Base-by-base conservation (phyloP, 306 rosid genomes). In the Chamaecrista fasciculata region DNA sequence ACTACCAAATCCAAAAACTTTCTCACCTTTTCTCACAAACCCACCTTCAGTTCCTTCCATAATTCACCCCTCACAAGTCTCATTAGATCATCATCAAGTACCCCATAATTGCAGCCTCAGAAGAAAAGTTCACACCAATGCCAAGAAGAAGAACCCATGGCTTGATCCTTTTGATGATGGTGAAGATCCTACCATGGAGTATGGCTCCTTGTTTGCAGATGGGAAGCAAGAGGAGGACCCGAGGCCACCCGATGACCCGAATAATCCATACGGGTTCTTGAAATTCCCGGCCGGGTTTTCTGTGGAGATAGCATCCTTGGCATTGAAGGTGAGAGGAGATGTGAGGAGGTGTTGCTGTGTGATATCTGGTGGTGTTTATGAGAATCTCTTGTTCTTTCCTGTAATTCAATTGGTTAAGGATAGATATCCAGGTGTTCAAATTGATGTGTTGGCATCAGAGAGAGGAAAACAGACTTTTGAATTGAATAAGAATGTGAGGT, bases 211-310 rank as follows among this genome's bases (percentile, higher is more conserved):
- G 66, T 88, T 78, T 46, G 21, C 72, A 33, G 87, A 93, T 2
- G 98, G 97, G 5, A 90, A 86, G 81, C 98, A 93, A 57, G 97
- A 90, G 0, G 96, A 93, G 81, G 93, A 93, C 55, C 76, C 87
- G 0, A 78, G 97, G 53, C 97, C 83, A 0, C 90, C 97, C 0
- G 98, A 90, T 43, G 78, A 93, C 79, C 96, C 91, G 0, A 75
- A 83, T 1, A 90, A 60, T 26, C 97, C 94, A 0, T 88, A 82
- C 58, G 97, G 97, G 4, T 93, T 84, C 82, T 66, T 93, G 80
- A 90, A 90, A 48, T 93, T 93, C 69, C 96, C 96, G 2, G 57
- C 69, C 71, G 97, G 98, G 4, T 93, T 73, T 72, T 10, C 62
- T 33, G 96, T 92, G 29, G 98, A 93, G 72, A 19, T 90, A 16